Base-by-base conservation (phyloP, 257 asterid species). In the Misopates orontium region DNA sequence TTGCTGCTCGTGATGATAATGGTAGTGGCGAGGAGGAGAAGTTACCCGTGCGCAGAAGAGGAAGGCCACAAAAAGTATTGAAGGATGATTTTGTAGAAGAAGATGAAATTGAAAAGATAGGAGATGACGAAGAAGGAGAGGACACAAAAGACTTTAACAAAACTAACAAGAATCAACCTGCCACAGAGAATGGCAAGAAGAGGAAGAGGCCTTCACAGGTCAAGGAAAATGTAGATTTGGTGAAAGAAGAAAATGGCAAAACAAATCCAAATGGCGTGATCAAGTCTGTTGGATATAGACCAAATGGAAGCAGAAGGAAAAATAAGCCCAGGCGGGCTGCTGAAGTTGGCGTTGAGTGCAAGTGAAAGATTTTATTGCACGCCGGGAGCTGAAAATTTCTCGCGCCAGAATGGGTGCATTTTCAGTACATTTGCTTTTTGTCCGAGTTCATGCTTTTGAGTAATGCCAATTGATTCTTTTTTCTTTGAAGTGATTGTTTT, bases 251-350 rank as follows among this genome's bases (percentile, higher is more conserved):
- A 73, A 76, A 75, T 67, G 83, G 76, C 0, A 79, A 84, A 70
- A 61, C 67, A 44, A 77, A 64, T 56, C 66, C 81, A 1, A 49
- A 66, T 56, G 86, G 79, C 32, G 56, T 73, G 39, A 75, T 84
- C 21, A 82, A 73, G 70, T 50, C 82, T 4, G 83, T 74, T 73
- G 93, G 96, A 57, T 88, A 64, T 68, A 84, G 97, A 74, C 89
- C 74, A 53, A 78, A 24, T 0, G 87, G 96, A 56, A 88, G 95
- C 78, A 64, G 96, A 66, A 84, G 97, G 84, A 90, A 90, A 82
- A 88, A 80, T 75, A 90, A 86, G 79, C 97, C 97, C 45, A 83
- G 95, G 16, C 78, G 97, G 11, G 97, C 97, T 66, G 96, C 96
- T 77, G 97, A 88, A 77, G 96, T 81, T 77, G 96, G 95, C 3